Percentiles rank a stretch among this genome's conserved stretches.
These are phyloP conservation scores for Kwoniella newhampshirensis DNA, from an alignment of 768 basidiomycete genomes.

Conservation along the genomic window DNA sequence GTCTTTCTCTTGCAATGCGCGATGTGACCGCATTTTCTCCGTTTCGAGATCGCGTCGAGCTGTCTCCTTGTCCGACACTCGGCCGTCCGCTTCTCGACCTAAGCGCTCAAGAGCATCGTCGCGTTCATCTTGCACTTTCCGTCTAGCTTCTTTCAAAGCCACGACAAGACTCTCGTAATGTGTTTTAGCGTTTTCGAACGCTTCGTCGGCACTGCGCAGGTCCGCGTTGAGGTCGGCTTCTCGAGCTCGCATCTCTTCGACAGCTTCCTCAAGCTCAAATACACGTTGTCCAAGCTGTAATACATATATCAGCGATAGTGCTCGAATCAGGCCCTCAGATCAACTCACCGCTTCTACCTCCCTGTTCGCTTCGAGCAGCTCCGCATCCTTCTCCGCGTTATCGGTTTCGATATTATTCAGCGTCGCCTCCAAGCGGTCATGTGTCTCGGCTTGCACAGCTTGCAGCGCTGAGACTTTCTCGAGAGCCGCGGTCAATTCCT, in stretches of 20 bases:
- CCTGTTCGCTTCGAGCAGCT: conserved; percentile 69
- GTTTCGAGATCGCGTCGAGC: conserved; percentile 22
- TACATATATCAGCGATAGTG: background rate
- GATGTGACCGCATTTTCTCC: conserved; percentile 24
- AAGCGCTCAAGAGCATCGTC: conserved; percentile 20
- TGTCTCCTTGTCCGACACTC: conserved; percentile 16
- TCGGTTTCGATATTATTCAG: conserved; percentile 69
- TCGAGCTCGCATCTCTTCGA: conserved; percentile 58
- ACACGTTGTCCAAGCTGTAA: conserved; percentile 63
- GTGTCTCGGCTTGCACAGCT: conserved; percentile 51
- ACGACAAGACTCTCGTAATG: conserved; percentile 70
- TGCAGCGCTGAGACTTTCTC: conserved; percentile 74
- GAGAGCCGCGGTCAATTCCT: conserved; percentile 72
- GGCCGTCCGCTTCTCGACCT: conserved; percentile 19
- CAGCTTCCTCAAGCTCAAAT: conserved; percentile 81
- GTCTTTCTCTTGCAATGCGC: conserved; percentile 38
- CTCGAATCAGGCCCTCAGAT: background rate
- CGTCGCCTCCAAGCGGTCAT: conserved; percentile 45
- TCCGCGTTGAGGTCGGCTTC: conserved; percentile 61
- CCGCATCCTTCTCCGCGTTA: conserved; percentile 73
- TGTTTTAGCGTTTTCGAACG: conserved; percentile 61
- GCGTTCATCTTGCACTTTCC: conserved; percentile 34
- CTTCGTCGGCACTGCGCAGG: conserved; percentile 52
- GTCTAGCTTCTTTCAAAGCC: conserved; percentile 74
- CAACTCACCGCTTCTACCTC: conserved; percentile 70